These are phyloP conservation scores for Phytophthora hibernalis DNA, from an alignment of 352 stramenopile species.

Conservation along the genomic window DNA sequence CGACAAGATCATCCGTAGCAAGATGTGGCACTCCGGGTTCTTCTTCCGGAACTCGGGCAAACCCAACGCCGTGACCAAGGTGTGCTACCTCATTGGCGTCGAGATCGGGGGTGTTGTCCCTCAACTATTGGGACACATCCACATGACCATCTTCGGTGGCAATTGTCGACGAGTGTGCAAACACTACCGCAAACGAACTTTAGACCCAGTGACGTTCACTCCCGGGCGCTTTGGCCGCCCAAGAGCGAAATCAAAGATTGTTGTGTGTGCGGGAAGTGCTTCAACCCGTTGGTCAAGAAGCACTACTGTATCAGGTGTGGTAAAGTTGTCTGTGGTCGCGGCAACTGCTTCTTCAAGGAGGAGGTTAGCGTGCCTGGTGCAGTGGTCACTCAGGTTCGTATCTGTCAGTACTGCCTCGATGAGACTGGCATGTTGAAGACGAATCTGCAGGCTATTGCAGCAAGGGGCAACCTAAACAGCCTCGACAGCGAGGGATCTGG, in stretches of 20 bases:
- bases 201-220: slow-evolving; percentile 48
- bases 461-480: slow-evolving; percentile 31
- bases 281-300: slow-evolving; percentile 40
- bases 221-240: slow-evolving; percentile 35
- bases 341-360: slow-evolving; percentile 38
- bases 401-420: slow-evolving; percentile 38
- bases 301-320: slow-evolving; percentile 41
- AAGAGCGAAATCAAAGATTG: slow-evolving; percentile 38
- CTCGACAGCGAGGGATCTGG: slow-evolving; percentile 27
- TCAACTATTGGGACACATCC: slow-evolving; percentile 38
- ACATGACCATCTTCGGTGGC: slow-evolving; percentile 53
- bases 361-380: slow-evolving; percentile 50
- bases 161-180: slow-evolving; percentile 50
- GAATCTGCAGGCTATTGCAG: slow-evolving; percentile 21
- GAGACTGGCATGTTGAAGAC: slow-evolving; percentile 26
- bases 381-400: slow-evolving; percentile 37
- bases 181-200: slow-evolving; percentile 44
- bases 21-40: slow-evolving; percentile 55
- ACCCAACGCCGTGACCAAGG: slow-evolving; percentile 46
- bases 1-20: slow-evolving; percentile 46
- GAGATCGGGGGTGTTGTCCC: slow-evolving; percentile 33
- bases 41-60: slow-evolving; percentile 50
- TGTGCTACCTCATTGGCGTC: slow-evolving; percentile 55
- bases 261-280: slow-evolving; percentile 29
- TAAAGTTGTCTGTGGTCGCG: slow-evolving; percentile 27